These are phyloP conservation scores for Capsella rubella DNA, from an alignment of 441 rosid species.

Conservation along the genomic window DNA sequence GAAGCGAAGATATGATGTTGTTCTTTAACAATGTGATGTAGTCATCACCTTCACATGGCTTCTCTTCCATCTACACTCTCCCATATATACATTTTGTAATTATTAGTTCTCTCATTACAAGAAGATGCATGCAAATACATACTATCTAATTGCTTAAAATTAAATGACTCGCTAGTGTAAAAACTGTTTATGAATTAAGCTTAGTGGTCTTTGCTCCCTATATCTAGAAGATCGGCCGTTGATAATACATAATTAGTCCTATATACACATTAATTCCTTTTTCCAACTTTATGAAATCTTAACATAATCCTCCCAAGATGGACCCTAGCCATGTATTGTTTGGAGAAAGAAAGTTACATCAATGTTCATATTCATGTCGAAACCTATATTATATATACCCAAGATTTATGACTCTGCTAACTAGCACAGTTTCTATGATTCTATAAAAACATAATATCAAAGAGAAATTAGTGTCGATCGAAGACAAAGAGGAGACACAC, in stretches of 20 bases:
- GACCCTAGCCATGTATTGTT: conserved; percentile 9
- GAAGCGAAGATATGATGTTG: conserved; percentile 36
- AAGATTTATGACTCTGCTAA: not conserved
- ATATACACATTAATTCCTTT: not conserved
- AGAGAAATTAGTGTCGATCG: not conserved
- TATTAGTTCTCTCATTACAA: not conserved
- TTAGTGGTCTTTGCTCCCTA: not conserved
- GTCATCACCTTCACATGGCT: conserved; percentile 40
- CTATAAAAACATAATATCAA: not conserved
- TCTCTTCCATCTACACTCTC: conserved; percentile 42
- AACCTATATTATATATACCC: not conserved
- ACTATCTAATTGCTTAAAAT: too few species aligned
- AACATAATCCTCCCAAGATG: not conserved
- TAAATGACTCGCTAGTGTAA: too few species aligned
- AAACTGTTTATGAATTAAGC: not conserved
- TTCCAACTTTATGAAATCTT: not conserved
- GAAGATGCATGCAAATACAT: too few species aligned
- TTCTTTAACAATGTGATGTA: conserved; percentile 45
- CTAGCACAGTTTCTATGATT: not conserved
- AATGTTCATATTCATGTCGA: conserved; percentile 7
- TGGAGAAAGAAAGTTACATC: not conserved
- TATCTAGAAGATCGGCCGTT: not conserved
- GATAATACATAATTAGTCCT: conserved; percentile 10
- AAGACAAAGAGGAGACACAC: conserved; percentile 26
- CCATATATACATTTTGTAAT: conserved; percentile 4